Base-by-base conservation (phyloP, 2,329 filamentous ascomycete species). In the Phialophora expanda region DNA sequence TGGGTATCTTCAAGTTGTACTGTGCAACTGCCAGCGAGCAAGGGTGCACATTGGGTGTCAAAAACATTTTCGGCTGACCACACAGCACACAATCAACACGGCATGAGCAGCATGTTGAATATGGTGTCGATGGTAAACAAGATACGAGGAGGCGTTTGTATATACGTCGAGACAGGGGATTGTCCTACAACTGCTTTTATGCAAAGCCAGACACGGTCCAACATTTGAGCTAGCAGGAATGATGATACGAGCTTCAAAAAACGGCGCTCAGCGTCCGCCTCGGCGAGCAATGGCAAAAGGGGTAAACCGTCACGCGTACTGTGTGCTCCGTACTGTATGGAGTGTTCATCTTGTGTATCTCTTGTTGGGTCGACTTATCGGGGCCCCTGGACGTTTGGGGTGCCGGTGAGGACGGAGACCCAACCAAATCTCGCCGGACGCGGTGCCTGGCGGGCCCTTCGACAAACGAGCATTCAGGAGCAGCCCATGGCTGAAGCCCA, bases 131-230 rank as follows among this genome's bases (percentile, higher is more conserved):
- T 51, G 61, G 57, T 20, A 46, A 32, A 50, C 22, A 53, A 50
- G 61, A 63, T 55, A 50, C 38, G 61, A 63, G 12, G n/a, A 32
- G 56, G 41, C 61, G 65, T 68, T 65, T 63, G 63, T 68, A 68
- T 62, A 62, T 65, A 61, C 62, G 41, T 68, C 62, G 46, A 65
- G 59, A 53, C 44, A 61, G 44, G 57, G 28, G 51, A 44, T 46
- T 46, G 59, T 67, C 12, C 28, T 28, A 7, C 51, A 12, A 17
- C 17, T 32, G 34, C 53, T 12, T 12, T 26, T 14, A 55, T 55
- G 53, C 53, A 30, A 20, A 34, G 24, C 28, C 28, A 55, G 53
- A 55, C 24, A 30, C 41, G 30, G 56, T 38, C 56, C 56, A 56
- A 34, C 48, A 46, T 55, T 28, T 55, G 53, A 48, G 50, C 53